Conservation (phyloP, 192 early-diverging fungal species). For the Backusella tarrabulga region DNA sequence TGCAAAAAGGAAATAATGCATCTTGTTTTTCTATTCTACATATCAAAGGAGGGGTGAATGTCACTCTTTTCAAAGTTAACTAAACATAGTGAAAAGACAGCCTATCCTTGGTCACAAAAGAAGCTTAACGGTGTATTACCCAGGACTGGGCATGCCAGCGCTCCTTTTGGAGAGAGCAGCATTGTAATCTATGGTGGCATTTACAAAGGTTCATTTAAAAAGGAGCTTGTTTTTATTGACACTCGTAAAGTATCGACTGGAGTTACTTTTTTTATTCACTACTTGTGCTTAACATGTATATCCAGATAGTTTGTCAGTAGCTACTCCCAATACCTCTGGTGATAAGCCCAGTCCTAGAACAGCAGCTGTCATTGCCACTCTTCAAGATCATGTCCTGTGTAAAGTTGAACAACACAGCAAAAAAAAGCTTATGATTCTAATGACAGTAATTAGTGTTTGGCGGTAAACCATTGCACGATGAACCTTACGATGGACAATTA, state of each 20-base stretch:
- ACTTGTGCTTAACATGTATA: not conserved
- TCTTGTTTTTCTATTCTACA: not conserved
- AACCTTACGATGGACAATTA: constrained; percentile 25
- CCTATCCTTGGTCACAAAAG: constrained; percentile 25
- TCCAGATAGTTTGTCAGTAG: not conserved
- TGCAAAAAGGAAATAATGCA: constrained; percentile 2
- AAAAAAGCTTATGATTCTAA: not conserved
- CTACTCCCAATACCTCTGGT: constrained; percentile 31
- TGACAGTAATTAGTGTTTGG: constrained; percentile 33
- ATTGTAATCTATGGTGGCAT: constrained; percentile 21
- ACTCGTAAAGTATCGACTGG: constrained; percentile 2
- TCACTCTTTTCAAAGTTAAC: constrained; percentile 25
- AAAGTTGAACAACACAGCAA: not conserved
- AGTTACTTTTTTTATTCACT: not conserved
- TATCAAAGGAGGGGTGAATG: constrained; percentile 12
- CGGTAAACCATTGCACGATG: constrained; percentile 30
- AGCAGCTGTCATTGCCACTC: constrained; percentile 39
- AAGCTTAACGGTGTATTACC: constrained; percentile 20
- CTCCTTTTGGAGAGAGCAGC: constrained; percentile 2
- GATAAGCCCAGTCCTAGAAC: constrained; percentile 36
- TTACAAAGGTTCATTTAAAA: constrained; percentile 16
- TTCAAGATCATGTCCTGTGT: constrained; percentile 43
- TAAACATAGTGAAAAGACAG: constrained; percentile 11
- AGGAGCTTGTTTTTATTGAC: constrained; percentile 21
- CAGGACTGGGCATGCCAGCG: constrained; percentile 17